Base-by-base conservation (phyloP, 768 basidiomycete species). In the Suillus decipiens region DNA sequence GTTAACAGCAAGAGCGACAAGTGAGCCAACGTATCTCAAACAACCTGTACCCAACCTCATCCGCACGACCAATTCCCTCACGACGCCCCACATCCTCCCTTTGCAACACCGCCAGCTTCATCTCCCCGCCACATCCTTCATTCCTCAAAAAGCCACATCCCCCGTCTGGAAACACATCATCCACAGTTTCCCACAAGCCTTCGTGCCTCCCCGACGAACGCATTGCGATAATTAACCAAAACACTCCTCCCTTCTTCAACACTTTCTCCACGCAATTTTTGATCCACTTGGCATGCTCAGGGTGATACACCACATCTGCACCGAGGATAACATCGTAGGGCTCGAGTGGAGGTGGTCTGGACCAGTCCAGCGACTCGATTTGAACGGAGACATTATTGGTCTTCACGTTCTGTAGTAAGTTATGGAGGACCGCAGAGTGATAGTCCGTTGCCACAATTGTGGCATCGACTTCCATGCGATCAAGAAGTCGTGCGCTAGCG, bases 221-320 rank as follows among this genome's bases (percentile, higher is more conserved):
- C 53, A 89, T 68, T 0, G 91, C 86, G 39, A 92, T 83, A 62
- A 90, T 86, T 71, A 93, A 77, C 84, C 90, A 91, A 72, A 93
- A 90, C 3, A 85, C 78, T 1, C 87, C 86, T 36, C 67, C 64
- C 57, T 57, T 61, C 36, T 62, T 67, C 43, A 93, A 79, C 50
- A 86, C 76, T 41, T 69, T 74, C 68, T 81, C 80, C 24, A 89
- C 86, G 60, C 89, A 90, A 4, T 68, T 70, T 59, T 83, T 82
- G 69, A 94, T 89, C 88, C 87, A 91, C 11, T 72, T 63, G 3
- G 89, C 88, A 70, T 93, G 92, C 19, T 80, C 74, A 0, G 86
- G 83, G 64, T 92, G 83, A 73, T 94, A 94, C 10, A 93, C 80
- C 59, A 93, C 86, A 67, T 95, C 92, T 37, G 93, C 91, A 0